These are phyloP conservation scores for Meyerozyma carpophila DNA, from an alignment of 1,139 yeast genomes.

Conservation along the genomic window DNA sequence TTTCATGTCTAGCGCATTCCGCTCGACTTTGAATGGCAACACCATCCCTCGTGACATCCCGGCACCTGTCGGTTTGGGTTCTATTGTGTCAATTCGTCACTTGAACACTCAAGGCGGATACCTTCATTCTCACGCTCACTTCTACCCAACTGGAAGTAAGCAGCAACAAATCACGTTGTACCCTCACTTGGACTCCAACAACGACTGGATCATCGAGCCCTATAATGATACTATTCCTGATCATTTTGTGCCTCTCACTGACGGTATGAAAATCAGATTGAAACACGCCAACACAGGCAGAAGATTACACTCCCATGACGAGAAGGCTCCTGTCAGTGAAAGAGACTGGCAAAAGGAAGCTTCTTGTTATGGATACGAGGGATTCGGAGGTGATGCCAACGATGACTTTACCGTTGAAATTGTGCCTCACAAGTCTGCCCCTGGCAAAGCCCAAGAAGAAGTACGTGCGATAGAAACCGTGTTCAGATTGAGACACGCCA, in stretches of 20 bases:
- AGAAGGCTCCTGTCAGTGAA: conserved; percentile 87
- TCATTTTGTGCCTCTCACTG: conserved; percentile 57
- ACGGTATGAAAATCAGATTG: conserved; percentile 79
- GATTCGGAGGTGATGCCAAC: conserved; percentile 90
- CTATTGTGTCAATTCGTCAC: conserved; percentile 77
- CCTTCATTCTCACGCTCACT: conserved; percentile 84
- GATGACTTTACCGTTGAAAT: conserved; percentile 93
- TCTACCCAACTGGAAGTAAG: conserved; percentile 86
- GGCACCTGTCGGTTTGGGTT: conserved; percentile 86
- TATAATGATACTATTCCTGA: conserved; percentile 48
- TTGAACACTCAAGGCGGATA: conserved; percentile 88
- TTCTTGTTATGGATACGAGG: conserved; percentile 85
- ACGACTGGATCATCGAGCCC: conserved; percentile 77
- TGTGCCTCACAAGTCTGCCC: conserved; percentile 51
- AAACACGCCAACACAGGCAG: conserved; percentile 63
- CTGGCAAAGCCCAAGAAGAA: conserved; percentile 54
- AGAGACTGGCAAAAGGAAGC: conserved; percentile 97
- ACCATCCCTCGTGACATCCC: conserved; percentile 60
- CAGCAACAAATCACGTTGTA: conserved; percentile 93
- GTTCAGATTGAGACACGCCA: conserved; percentile 83
- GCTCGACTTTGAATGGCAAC: conserved; percentile 69
- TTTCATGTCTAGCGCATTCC: conserved; percentile 86
- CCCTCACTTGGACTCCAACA: conserved; percentile 87
- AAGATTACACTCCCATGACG: conserved; percentile 94
- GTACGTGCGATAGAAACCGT: conserved; percentile 79